Evolutionary conservation across 73 alveolate species (phyloP), one percentile per base, ranked within the genome.

Genomic region (Urostyla sp.): DNA sequence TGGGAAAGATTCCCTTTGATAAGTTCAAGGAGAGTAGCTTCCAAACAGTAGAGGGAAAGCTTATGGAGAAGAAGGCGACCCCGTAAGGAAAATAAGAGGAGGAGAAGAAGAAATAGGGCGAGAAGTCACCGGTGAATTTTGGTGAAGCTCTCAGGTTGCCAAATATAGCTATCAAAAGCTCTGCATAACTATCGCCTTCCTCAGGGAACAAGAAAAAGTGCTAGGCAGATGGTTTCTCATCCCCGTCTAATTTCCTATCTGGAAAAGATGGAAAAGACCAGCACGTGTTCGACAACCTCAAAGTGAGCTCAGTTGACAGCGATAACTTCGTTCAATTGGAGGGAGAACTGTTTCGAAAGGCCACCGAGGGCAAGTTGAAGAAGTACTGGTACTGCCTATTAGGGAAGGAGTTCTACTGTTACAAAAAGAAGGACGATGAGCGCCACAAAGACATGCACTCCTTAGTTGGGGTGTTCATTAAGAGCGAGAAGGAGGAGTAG

Each of bases 371-470:
- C 13, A 72, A 73, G 49, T 76, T 83, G n/a, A 83, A 83, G 40
- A 72, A 72, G 66, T 83, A 83, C 87, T 83, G 82, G 85, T 73
- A 83, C 67, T 31, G 53, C 15, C 76, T 83, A 21, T 18, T 54
- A 11, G 92, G 83, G 54, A 55, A 72, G 32, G 92, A 83, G 53
- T 81, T 83, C 51, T 72, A 72, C 55, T 75, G 86, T 32, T 73
- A 45, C 90, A 85, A 87, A 74, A 66, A 84, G 72, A 87, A 89
- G 63, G 90, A 90, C 28, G 91, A 87, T 26, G 73, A 51, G 38
- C 57, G 67, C 16, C 96, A 92, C 69, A 86, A 92, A 81, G 95
- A 92, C 34, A 86, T 92, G 95, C 93, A 88, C 80, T 84, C 78
- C 53, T 83, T 93, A 67, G 92, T 91, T 0, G 94, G 93, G 0